Base-by-base conservation (phyloP, 345 rosid species). In the Acer saccharum region DNA sequence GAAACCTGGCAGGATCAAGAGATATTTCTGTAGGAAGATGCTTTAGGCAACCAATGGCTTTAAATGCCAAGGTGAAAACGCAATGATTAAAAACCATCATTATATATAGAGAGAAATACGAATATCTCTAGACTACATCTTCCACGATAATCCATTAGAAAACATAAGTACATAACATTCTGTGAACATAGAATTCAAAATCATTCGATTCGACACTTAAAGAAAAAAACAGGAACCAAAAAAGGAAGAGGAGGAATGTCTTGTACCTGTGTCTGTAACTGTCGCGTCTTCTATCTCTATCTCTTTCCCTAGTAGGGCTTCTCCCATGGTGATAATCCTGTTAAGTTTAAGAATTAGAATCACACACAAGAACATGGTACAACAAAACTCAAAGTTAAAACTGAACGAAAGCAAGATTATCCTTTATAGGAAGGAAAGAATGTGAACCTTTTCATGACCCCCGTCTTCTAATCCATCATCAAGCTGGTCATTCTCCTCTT, bases 1-100 rank as follows among this genome's bases (percentile, higher is more conserved):
- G 89, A 93, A 88, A 95, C 99, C 99, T 93, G 98, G 88, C 81
- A 85, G 93, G 94, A 93, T 89, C 97, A 83, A 41, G 9, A 4
- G 62, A 29, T 21, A 63, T 92, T 67, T 65, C 82, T 95, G 43
- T 93, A 61, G 96, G 99, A 95, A 93, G 99, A 94, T 83, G 86
- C 72, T 81, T 74, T 14, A 69, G 21, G 64, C 83, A 82, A 78
- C 78, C 86, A 78, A 82, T 81, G 89, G 93, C 95, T 81, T 88
- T 71, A 84, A 81, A 90, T 90, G 96, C 95, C 91, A 86, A 39
- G 81, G 78, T 61, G 80, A 72, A 80, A 79, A 77, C 16, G 62
- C 18, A 12, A 57, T 16, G 73, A 21, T 77, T 43, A 71, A 9
- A 61, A 46, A 66, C 70, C 20, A 46, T 32, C 44, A 39, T 74